Conservation (phyloP, 1,284 basidiomycete species). For the Cutaneotrichosporon arboriforme region DNA sequence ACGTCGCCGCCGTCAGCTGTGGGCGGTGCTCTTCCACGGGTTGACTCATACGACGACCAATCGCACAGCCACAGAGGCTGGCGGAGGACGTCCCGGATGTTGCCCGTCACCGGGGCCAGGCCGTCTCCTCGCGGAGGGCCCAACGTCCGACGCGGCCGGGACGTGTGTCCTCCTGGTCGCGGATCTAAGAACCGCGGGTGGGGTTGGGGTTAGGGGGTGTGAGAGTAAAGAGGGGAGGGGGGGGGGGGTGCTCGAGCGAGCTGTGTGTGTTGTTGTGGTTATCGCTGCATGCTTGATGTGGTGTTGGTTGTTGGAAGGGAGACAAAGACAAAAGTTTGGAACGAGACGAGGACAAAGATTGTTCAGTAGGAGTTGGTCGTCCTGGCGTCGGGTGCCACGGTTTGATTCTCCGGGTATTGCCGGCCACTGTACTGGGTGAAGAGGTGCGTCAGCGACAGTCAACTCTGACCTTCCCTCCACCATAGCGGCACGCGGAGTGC, state of each 20-base stretch:
- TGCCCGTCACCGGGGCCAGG: slow-evolving; percentile 3
- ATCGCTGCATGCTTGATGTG: slow-evolving; percentile 14
- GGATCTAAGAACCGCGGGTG: slow-evolving; percentile 50
- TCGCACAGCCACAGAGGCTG: slow-evolving; percentile 44
- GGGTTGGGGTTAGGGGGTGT: slow-evolving; percentile 11
- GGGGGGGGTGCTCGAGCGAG: slow-evolving; percentile 2
- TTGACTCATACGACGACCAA: slow-evolving; percentile 49
- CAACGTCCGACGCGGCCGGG: slow-evolving; percentile 14
- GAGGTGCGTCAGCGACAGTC: no score
- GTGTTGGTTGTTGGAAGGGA: slow-evolving; percentile 5
- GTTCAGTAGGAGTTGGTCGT: no score
- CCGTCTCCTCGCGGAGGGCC: not conserved
- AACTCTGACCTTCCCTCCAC: no score
- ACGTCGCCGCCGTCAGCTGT: not conserved
- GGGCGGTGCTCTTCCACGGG: slow-evolving; percentile 43
- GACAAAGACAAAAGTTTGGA: not conserved
- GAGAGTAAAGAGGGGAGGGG: slow-evolving; percentile 7
- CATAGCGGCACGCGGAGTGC: no score
- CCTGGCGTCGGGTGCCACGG: no score
- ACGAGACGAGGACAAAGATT: no score
- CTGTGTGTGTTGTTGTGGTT: slow-evolving; percentile 1
- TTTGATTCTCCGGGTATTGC: no score
- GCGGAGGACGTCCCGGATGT: slow-evolving; percentile 35
- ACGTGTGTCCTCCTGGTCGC: slow-evolving; percentile 38
- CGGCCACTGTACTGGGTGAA: no score